A percentile compares a stretch with the other conserved stretches of the same genome.
These are phyloP conservation scores for Brassica rapa DNA, from an alignment of 345 rosid species.

Conservation along the genomic window DNA sequence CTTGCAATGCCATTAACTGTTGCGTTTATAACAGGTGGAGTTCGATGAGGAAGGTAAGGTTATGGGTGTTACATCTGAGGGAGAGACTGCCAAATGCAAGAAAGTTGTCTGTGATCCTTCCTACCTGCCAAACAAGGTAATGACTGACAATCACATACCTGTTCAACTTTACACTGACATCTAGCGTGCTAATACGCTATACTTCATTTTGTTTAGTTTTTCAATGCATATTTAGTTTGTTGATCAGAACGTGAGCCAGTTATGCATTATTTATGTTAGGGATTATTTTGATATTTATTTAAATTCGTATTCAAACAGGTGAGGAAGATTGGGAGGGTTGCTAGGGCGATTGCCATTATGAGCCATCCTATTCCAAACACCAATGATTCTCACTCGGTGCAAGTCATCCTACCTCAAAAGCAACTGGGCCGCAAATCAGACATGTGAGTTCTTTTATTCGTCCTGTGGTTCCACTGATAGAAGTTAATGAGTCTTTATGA, in stretches of 20 bases:
- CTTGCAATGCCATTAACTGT: not conserved
- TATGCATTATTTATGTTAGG: not conserved
- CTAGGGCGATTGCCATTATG: slow-evolving; percentile 47
- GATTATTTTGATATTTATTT: not conserved
- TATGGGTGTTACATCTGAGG: slow-evolving; percentile 90
- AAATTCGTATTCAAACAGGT: slow-evolving; percentile 28
- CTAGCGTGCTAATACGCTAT: not conserved
- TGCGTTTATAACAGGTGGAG: slow-evolving; percentile 64
- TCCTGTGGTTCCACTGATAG: not conserved
- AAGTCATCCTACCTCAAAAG: slow-evolving; percentile 47
- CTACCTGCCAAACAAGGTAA: slow-evolving; percentile 82
- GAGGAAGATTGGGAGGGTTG: slow-evolving; percentile 46
- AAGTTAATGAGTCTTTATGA: slow-evolving; percentile 14
- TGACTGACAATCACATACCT: not conserved
- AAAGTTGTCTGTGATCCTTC: slow-evolving; percentile 99
- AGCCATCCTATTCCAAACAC: slow-evolving; percentile 48
- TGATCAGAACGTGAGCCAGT: too few relatives aligned
- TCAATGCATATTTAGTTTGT: not conserved
- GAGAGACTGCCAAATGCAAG: slow-evolving; percentile 97
- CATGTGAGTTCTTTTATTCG: slow-evolving; percentile 47
- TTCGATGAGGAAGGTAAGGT: slow-evolving; percentile 86
- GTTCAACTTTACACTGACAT: not conserved
- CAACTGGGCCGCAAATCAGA: slow-evolving; percentile 50
- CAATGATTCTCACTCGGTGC: slow-evolving; percentile 47
- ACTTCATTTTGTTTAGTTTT: too few relatives aligned